phyloP scores from a whole-genome alignment of 805 yeast species.

The Saccharomycopsis fodiens region DNA sequence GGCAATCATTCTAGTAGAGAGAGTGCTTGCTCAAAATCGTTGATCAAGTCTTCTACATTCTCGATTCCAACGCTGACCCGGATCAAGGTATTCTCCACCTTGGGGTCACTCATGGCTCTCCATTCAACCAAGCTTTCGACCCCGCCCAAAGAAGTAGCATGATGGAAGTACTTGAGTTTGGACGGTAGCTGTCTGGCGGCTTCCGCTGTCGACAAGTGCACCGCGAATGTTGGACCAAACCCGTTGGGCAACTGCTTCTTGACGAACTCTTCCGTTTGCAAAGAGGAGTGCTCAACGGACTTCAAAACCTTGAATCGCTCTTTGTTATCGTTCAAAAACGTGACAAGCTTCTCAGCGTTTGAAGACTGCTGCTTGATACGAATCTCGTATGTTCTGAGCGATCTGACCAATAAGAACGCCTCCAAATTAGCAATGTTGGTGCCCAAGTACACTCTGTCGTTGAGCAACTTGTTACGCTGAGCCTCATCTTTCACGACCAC shows the following conservation, averaged over 20 bases:
- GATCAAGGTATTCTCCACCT: conserved; percentile 48
- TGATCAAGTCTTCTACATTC: conserved; percentile 65
- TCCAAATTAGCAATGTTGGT: conserved; percentile 77
- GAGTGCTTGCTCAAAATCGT: conserved; percentile 60
- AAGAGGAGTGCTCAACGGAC: conserved; percentile 60
- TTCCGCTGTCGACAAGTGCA: conserved; percentile 42
- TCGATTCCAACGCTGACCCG: conserved; percentile 81
- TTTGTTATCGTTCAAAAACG: conserved; percentile 45
- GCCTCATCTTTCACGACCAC: conserved; percentile 53
- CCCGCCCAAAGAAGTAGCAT: conserved; percentile 91
- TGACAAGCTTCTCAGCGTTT: conserved; percentile 55
- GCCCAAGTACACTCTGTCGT: conserved; percentile 68
- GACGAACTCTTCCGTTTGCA: conserved; percentile 66
- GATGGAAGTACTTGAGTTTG: conserved; percentile 63
- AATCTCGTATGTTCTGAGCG: conserved; percentile 72
- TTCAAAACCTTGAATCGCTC: conserved; percentile 39
- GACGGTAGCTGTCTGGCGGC: conserved; percentile 60
- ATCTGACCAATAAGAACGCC: conserved; percentile 63
- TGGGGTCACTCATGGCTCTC: conserved; percentile 68
- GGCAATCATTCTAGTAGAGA: no score
- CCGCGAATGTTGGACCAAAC: conserved; percentile 68
- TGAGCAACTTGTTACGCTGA: conserved; percentile 38
- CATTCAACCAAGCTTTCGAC: conserved; percentile 87
- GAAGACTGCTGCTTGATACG: conserved; percentile 61
- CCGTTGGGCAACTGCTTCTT: conserved; percentile 59